Percentiles rank a stretch among this genome's conserved stretches.
phyloP scores from a whole-genome alignment of 164 flowering plant genomes.

The Saururus chinensis region DNA sequence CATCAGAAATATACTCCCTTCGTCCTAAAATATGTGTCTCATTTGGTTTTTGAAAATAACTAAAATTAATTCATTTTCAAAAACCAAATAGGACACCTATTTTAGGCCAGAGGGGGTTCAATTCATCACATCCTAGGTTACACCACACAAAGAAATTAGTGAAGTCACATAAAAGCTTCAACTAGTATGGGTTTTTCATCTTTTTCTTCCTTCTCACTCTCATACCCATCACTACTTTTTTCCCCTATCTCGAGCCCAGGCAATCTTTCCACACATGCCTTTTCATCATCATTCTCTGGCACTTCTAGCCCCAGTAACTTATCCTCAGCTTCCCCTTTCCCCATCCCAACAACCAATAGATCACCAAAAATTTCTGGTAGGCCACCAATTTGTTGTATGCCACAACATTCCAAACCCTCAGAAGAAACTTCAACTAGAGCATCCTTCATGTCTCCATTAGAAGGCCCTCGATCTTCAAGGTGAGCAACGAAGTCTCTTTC shows the following conservation, averaged over 20 bases:
- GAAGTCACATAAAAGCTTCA: slow-evolving; percentile 11
- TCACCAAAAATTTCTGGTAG: slow-evolving; percentile 16
- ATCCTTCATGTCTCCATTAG: slow-evolving; percentile 17
- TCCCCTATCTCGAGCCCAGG: slow-evolving; percentile 22
- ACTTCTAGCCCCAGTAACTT: slow-evolving; percentile 11
- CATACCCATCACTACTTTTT: slow-evolving; percentile 3
- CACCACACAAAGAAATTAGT: background rate
- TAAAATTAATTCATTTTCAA: no score
- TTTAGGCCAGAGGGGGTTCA: no score
- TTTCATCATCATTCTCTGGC: slow-evolving; percentile 5
- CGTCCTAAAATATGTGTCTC: no score
- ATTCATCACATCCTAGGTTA: background rate
- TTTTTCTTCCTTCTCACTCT: slow-evolving; percentile 9
- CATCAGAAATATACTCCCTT: no score
- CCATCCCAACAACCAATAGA: slow-evolving; percentile 12
- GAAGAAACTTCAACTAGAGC: slow-evolving; percentile 20
- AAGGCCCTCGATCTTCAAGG: slow-evolving; percentile 31
- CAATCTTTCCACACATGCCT: slow-evolving; percentile 31
- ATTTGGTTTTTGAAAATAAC: no score
- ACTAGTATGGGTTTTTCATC: slow-evolving; percentile 19
- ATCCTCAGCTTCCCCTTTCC: slow-evolving; percentile 6
- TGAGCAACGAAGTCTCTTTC: slow-evolving; percentile 11
- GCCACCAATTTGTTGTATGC: slow-evolving; percentile 19
- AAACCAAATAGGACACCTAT: no score
- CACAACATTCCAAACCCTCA: slow-evolving; percentile 22